Conservation (phyloP, 441 rosid species). For the Breynia disticha region DNA sequence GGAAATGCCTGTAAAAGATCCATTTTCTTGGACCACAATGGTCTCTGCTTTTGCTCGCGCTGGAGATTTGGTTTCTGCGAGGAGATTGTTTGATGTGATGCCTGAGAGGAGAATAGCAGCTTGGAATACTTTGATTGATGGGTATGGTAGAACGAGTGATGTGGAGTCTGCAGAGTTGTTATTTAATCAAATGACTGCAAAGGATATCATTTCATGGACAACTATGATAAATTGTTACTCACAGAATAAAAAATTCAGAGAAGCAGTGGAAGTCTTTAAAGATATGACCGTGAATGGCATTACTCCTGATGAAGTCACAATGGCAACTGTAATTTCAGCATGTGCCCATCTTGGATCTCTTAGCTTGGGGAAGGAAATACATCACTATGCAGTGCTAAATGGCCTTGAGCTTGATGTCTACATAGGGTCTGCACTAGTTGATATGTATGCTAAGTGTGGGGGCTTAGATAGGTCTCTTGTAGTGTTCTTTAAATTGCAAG, state of each 20-base stretch:
- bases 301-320: constrained; percentile 8
- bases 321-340: constrained; percentile 13
- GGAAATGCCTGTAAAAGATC: constrained; percentile 10
- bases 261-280: constrained; percentile 14
- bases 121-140: constrained; percentile 23
- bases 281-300: constrained; percentile 7
- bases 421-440: constrained; percentile 8
- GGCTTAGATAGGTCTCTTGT: constrained; percentile 11
- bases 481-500: constrained; percentile 5
- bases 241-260: constrained; percentile 16
- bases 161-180: constrained; percentile 9
- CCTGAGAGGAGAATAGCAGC: constrained; percentile 16
- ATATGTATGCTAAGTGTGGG: constrained; percentile 24
- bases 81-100: constrained; percentile 13
- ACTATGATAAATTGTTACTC: constrained; percentile 21
- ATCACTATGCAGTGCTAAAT: constrained; percentile 2
- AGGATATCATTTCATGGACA: constrained; percentile 23
- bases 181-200: constrained; percentile 15
- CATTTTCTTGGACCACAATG: constrained; percentile 7
- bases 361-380: constrained; percentile 10
- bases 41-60: constrained; percentile 5
- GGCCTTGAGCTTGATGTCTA: constrained; percentile 7
- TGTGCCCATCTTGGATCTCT: constrained; percentile 22
- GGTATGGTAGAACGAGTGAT: constrained; percentile 16
- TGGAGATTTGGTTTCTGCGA: constrained; percentile 3